A percentile compares a stretch with the other conserved stretches of the same genome.
Evolutionary conservation across 1,284 basidiomycete species (phyloP).

Genomic region (Trametes pubescens): DNA sequence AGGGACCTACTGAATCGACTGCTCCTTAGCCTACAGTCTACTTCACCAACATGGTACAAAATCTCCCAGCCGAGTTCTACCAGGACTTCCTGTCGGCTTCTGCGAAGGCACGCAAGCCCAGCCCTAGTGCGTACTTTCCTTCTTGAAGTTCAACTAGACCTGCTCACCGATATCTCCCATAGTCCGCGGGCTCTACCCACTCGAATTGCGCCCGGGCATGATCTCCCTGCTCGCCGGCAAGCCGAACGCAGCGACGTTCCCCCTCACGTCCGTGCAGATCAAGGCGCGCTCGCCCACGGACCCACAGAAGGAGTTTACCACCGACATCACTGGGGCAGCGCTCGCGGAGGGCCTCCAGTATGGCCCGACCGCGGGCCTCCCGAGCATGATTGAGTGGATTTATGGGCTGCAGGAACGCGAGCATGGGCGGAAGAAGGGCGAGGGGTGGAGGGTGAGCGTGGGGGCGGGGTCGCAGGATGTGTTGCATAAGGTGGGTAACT

Average conservation of each 20-base stretch:
- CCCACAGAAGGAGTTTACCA: constrained; percentile 50
- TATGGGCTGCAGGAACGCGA: constrained; percentile 69
- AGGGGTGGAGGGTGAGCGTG: constrained; percentile 78
- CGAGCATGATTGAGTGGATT: constrained; percentile 71
- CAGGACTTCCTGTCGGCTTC: constrained; percentile 60
- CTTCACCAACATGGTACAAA: constrained; percentile 39
- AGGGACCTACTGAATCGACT: neutral
- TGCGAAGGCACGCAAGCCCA: constrained; percentile 67
- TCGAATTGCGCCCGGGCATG: constrained; percentile 81
- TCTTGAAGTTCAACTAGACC: neutral
- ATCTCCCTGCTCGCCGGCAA: constrained; percentile 90
- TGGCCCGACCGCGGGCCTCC: constrained; percentile 77
- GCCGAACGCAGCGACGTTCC: constrained; percentile 92
- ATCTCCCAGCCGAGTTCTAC: constrained; percentile 61
- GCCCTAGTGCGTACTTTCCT: constrained; percentile 58
- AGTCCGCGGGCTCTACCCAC: constrained; percentile 68
- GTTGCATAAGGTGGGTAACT: constrained; percentile 74
- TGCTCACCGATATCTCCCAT: neutral
- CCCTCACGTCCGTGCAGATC: constrained; percentile 81
- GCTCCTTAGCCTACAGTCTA: neutral
- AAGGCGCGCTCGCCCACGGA: constrained; percentile 56
- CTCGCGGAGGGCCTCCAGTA: constrained; percentile 80
- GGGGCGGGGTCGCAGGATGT: constrained; percentile 91
- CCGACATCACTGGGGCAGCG: constrained; percentile 63
- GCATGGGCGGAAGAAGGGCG: constrained; percentile 65